A percentile compares a stretch with the other conserved stretches of the same genome.
These are phyloP conservation scores for Annona squamosa DNA, from an alignment of 164 flowering plant genomes.

Conservation along the genomic window DNA sequence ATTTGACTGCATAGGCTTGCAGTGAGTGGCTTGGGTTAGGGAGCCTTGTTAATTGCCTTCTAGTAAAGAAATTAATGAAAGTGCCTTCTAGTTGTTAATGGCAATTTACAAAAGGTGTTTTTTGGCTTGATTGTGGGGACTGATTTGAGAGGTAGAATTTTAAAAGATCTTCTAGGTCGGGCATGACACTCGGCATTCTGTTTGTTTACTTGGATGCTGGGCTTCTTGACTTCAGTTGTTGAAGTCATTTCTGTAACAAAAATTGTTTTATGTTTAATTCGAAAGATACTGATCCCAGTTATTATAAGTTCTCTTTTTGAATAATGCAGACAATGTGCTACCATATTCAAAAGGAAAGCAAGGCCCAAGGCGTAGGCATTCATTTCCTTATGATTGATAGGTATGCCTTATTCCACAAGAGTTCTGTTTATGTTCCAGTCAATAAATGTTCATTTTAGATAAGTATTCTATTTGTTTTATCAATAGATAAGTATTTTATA, in stretches of 20 bases:
- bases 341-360: conserved; percentile 45
- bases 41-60: no score
- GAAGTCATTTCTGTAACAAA: no score
- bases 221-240: neutral
- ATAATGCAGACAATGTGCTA: conserved; percentile 42
- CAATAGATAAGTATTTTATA: no score
- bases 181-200: no score
- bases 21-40: no score
- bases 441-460: no score
- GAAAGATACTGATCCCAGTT: neutral
- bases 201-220: neutral
- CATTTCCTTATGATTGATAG: conserved; percentile 78
- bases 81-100: no score
- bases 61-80: no score
- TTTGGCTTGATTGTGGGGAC: neutral
- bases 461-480: no score
- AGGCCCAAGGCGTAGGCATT: conserved; percentile 31
- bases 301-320: conserved; percentile 3
- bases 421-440: neutral
- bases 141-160: neutral
- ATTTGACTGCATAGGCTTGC: no score
- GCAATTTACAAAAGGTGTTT: neutral
- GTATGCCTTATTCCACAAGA: conserved; percentile 20
- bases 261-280: no score
- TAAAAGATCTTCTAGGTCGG: no score